These are phyloP conservation scores for Phycomyces nitens DNA, from an alignment of 192 early-diverging fungal genomes.

Conservation along the genomic window DNA sequence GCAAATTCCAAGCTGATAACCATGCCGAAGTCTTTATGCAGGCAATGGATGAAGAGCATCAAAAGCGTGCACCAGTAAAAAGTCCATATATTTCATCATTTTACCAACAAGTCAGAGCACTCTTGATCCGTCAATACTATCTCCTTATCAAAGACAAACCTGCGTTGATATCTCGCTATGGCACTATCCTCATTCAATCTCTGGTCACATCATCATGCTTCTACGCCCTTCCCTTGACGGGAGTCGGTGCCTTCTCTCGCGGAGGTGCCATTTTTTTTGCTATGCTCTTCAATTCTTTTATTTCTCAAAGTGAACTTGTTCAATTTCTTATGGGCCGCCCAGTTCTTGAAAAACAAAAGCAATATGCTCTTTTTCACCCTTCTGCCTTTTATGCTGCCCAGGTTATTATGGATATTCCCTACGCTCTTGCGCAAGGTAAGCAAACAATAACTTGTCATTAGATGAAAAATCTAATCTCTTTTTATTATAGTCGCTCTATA, in stretches of 20 bases:
- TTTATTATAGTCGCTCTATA: slow-evolving; percentile 51
- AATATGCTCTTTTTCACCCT: slow-evolving; percentile 64
- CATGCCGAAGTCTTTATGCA: slow-evolving; percentile 35
- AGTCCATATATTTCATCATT: slow-evolving; percentile 67
- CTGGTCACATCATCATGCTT: slow-evolving; percentile 72
- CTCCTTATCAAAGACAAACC: slow-evolving; percentile 53
- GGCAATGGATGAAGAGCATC: slow-evolving; percentile 54
- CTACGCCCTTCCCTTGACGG: slow-evolving; percentile 52
- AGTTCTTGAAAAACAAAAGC: slow-evolving; percentile 76
- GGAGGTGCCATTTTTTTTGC: slow-evolving; percentile 75
- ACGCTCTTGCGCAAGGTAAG: slow-evolving; percentile 36
- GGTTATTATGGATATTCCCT: slow-evolving; percentile 48
- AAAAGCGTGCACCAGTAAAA: slow-evolving; percentile 42
- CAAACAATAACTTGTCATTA: background rate
- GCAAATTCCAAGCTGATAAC: slow-evolving; percentile 23
- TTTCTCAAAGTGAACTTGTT: slow-evolving; percentile 68
- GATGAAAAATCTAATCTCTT: background rate
- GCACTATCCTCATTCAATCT: slow-evolving; percentile 57
- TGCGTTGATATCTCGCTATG: slow-evolving; percentile 52
- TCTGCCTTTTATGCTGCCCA: slow-evolving; percentile 55
- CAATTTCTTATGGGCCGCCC: slow-evolving; percentile 67
- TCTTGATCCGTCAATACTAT: slow-evolving; percentile 62
- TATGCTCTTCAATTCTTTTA: slow-evolving; percentile 47
- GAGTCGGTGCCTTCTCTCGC: slow-evolving; percentile 70
- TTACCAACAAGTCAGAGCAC: slow-evolving; percentile 54